Evolutionary conservation across 2,329 filamentous ascomycete species (phyloP), one percentile per base, ranked within the genome.

Genomic region (Ceratocystis lukuohia): DNA sequence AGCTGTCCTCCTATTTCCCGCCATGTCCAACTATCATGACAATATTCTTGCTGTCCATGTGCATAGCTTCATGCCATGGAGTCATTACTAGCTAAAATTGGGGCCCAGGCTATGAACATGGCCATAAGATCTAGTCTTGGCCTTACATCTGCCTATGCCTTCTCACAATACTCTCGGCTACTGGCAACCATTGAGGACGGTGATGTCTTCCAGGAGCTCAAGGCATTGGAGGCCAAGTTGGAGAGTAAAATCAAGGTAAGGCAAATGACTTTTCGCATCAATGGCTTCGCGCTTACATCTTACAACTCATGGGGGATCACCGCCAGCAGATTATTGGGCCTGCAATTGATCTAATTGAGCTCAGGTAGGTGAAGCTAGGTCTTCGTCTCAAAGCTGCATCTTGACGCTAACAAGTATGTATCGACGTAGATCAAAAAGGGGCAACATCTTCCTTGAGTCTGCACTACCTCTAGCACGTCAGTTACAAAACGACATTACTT

Each of bases 301-400:
- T 25, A 69, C 62, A 7, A 44, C 20, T 61, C 67, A 22, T 44
- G 8, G 33, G 7, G 22, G 50, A 64, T 37, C 50, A 20, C 25
- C 20, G 12, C 1, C 22, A 15, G 41, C 69, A 90, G 85, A 90
- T 96, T 70, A 86, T 96, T 59, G 91, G 91, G 10, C 92, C 92
- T 0, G 89, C 91, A 8, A 93, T 96, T 72, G 91, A 96, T 73
- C 86, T 96, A 79, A 91, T 96, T 71, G 90, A 96, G 74, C 82
- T 96, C 71, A 94, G 94, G 86, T 89, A 74, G 81, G 70, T 37
- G 62, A 57, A 28, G 45, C n/a, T n/a, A 22, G 45, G 44, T 45
- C 25, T 22, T 8, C 25, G 7, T 45, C 61, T 6, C 25, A 12
- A n/a, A n/a, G 2, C n/a, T 20, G 17, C 44, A 22, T 15, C 15